Evolutionary conservation across 768 basidiomycete genomes (phyloP), one percentile per base, ranked within the genome.

Genomic region (Boletus rubroflammeus): DNA sequence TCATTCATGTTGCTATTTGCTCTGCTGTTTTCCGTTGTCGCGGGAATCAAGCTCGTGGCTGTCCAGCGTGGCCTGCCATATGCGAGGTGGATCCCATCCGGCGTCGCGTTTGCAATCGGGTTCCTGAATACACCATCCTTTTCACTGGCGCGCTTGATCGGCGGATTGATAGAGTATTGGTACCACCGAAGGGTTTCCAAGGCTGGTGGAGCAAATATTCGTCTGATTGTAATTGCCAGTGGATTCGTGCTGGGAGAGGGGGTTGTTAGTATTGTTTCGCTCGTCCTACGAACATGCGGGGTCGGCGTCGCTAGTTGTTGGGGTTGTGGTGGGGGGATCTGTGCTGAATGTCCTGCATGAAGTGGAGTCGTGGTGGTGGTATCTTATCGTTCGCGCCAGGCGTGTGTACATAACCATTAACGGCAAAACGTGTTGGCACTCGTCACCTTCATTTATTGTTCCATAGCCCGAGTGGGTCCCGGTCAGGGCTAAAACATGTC

Each of bases 241-340:
- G 96, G 96, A 3, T 97, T 98, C 68, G 95, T 98, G 25, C 76
- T 98, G 17, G 96, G 96, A 19, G 96, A 98, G 68, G 96, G 96
- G 2, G 85, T 97, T 32, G 76, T 90, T 39, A 94, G 93, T 65
- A 79, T 98, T 43, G 71, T 94, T 28, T 82, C 88, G 14, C 75
- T 98, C 45, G 62, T 85, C 7, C 70, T 97, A 56, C 83, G 84
- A 57, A 90, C 85, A 31, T 78, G 79, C 32, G 93, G 92, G 3
- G 73, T 92, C 5, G 87, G 85, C 7, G 83, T 84, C 8, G 72
- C 75, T 17, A 95, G 90, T 64, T 98, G 96, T 68, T 87, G 82
- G 81, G 96, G 95, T 13, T 98, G 96, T 69, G 73, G 78, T 4
- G 84, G 84, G 59, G 86, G 86, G 14, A 72, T 86, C 41, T 91